Evolutionary conservation across 2,329 filamentous ascomycete species (phyloP).

Genomic region (Dactylonectria estremocensis): DNA sequence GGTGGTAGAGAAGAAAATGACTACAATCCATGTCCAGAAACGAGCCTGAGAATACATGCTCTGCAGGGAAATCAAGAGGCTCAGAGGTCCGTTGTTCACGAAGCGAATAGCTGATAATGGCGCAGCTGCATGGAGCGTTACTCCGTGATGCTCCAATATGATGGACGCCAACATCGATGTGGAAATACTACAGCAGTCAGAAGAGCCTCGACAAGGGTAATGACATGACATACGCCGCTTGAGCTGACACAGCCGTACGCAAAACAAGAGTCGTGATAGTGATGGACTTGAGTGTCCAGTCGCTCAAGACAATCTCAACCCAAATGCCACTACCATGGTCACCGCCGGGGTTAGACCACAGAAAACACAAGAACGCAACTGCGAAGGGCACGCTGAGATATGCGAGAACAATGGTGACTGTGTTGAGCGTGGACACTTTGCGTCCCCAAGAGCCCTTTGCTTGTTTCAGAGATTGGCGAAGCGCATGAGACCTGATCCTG

Average conservation of each 20-base stretch:
- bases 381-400: background rate
- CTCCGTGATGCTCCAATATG: conserved; percentile 13
- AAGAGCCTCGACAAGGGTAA: background rate
- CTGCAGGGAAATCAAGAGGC: conserved; percentile 6
- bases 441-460: background rate
- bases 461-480: background rate
- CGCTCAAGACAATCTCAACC: conserved; percentile 5
- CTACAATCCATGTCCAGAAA: background rate
- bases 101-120: conserved; percentile 7
- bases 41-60: background rate
- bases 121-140: conserved; percentile 7
- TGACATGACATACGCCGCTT: conserved; percentile 2
- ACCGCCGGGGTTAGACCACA: conserved; percentile 13
- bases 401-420: background rate
- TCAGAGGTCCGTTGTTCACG: conserved; percentile 17
- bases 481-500: background rate
- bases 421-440: background rate
- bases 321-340: background rate
- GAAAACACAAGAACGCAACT: conserved; percentile 11
- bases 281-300: conserved; percentile 10
- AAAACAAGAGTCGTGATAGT: conserved; percentile 11
- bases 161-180: conserved; percentile 22
- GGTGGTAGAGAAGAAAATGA: background rate
- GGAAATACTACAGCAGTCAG: conserved; percentile 4
- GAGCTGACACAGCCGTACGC: conserved; percentile 6